Percentiles rank a stretch among this genome's conserved stretches.
Evolutionary conservation across 805 yeast genomes (phyloP).

Genomic region (Ogataea pilisensis): DNA sequence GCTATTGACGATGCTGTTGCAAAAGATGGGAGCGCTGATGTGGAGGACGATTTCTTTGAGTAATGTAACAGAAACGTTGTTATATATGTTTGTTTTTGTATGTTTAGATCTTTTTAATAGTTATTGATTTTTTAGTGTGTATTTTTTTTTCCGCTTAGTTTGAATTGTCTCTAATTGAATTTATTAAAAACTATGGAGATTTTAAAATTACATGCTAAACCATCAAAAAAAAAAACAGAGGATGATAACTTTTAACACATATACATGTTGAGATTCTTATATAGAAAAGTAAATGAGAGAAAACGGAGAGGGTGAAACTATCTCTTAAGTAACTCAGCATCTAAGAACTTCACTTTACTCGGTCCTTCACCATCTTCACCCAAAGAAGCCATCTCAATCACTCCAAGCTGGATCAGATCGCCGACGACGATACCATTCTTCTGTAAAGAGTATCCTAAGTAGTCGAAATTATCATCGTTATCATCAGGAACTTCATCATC

Average conservation of each 20-base stretch:
- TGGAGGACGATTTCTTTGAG: slow-evolving; percentile 33
- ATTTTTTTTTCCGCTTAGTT: too few relatives aligned
- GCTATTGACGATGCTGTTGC: slow-evolving; percentile 12
- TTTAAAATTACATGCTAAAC: too few relatives aligned
- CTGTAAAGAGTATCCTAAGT: slow-evolving; percentile 67
- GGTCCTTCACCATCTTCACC: slow-evolving; percentile 28
- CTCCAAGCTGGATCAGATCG: slow-evolving; percentile 61
- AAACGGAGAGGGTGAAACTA: background rate
- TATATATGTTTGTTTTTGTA: too few relatives aligned
- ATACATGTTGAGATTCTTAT: too few relatives aligned
- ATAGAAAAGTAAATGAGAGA: background rate
- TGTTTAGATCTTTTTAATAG: too few relatives aligned
- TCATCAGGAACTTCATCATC: slow-evolving; percentile 28
- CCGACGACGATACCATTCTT: slow-evolving; percentile 72
- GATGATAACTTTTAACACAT: too few relatives aligned
- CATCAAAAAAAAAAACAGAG: too few relatives aligned
- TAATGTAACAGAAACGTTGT: too few relatives aligned
- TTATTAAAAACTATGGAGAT: too few relatives aligned
- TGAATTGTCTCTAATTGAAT: too few relatives aligned
- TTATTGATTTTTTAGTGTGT: too few relatives aligned
- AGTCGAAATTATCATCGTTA: slow-evolving; percentile 66
- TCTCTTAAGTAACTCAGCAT: slow-evolving; percentile 27
- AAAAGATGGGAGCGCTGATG: slow-evolving; percentile 12
- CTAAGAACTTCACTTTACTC: slow-evolving; percentile 39
- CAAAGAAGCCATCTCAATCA: slow-evolving; percentile 32